Conservation (phyloP, 768 basidiomycete genomes). For the Trametopsis cervina region DNA sequence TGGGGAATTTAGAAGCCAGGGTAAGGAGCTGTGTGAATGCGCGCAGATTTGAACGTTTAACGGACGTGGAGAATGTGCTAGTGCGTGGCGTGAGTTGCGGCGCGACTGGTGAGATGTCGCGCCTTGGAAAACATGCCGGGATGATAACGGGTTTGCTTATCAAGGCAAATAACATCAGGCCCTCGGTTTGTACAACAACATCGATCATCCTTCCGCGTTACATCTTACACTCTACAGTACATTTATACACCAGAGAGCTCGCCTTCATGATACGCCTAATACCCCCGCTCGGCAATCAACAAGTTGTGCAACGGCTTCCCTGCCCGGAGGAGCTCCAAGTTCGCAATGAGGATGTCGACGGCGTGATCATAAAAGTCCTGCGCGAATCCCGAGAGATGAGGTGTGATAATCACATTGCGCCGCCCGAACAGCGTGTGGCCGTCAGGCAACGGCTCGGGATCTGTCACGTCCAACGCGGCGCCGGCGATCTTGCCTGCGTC, state of each 20-base stretch:
- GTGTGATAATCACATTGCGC: slow-evolving; percentile 12
- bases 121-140: no score
- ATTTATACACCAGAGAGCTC: not conserved
- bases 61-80: no score
- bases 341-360: slow-evolving; percentile 5
- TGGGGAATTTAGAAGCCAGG: no score
- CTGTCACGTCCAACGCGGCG: slow-evolving; percentile 10
- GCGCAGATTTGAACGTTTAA: no score
- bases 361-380: slow-evolving; percentile 2
- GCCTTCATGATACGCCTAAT: slow-evolving; percentile 3
- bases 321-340: not conserved
- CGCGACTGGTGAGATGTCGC: no score
- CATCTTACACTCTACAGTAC: no score
- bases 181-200: no score
- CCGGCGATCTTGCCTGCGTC: slow-evolving; percentile 11
- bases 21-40: no score
- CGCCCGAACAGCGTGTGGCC: slow-evolving; percentile 12
- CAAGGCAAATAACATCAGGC: no score
- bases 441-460: slow-evolving; percentile 10
- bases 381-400: slow-evolving; percentile 11
- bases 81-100: no score
- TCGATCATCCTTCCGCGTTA: no score
- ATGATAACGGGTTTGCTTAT: no score
- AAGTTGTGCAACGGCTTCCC: not conserved
- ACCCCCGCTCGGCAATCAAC: slow-evolving; percentile 4